Percentiles rank a stretch among this genome's conserved stretches.
These are phyloP conservation scores for Chytriomyces sp. DNA, from an alignment of 192 early-diverging fungal genomes.

Conservation along the genomic window DNA sequence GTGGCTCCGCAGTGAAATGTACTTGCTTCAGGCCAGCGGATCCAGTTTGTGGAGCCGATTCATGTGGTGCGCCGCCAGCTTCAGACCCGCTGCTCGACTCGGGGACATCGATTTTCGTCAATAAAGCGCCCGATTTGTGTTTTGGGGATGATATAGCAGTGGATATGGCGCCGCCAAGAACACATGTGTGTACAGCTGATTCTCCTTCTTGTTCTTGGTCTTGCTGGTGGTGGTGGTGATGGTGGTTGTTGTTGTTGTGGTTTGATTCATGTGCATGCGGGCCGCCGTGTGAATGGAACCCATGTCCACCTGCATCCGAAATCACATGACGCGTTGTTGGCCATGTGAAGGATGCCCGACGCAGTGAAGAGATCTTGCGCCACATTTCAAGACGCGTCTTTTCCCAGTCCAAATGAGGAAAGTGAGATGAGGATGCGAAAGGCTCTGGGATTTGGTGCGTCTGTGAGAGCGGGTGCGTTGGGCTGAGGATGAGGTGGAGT, in stretches of 20 bases:
- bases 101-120: not conserved
- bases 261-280: too few relatives aligned
- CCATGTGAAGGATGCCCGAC: slow-evolving; percentile 43
- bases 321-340: slow-evolving; percentile 22
- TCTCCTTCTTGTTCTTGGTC: not conserved
- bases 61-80: too few relatives aligned
- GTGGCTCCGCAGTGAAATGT: slow-evolving; percentile 14
- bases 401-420: slow-evolving; percentile 40
- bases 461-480: slow-evolving; percentile 20
- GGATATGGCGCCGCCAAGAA: slow-evolving; percentile 1
- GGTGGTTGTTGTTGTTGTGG: not conserved
- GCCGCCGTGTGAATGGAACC: not conserved
- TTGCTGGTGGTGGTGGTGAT: slow-evolving; percentile 8
- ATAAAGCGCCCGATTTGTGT: not conserved
- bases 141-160: slow-evolving; percentile 11
- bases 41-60: not conserved
- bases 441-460: slow-evolving; percentile 23
- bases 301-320: not conserved
- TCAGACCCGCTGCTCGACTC: not conserved
- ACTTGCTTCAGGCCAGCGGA: not conserved
- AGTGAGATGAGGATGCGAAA: slow-evolving; percentile 5
- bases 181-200: not conserved
- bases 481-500: slow-evolving; percentile 40
- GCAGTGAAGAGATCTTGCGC: slow-evolving; percentile 26
- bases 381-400: slow-evolving; percentile 26